These are phyloP conservation scores for Linnemannia elongata DNA, from an alignment of 192 early-diverging fungal species.

Conservation along the genomic window DNA sequence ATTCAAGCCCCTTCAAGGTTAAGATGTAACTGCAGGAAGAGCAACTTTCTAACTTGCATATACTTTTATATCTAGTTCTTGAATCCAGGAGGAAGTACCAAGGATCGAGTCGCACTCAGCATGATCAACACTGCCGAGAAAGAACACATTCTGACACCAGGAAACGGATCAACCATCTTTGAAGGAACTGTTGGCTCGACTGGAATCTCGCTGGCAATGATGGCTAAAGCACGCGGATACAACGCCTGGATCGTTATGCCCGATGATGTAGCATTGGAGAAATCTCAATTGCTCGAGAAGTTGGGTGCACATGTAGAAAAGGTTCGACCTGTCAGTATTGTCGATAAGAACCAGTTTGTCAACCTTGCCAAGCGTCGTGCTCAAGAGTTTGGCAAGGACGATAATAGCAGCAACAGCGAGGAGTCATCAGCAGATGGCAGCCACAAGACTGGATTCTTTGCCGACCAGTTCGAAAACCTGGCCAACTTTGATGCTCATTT, in stretches of 20 bases:
- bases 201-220: constrained; percentile 94
- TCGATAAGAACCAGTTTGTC: constrained; percentile 93
- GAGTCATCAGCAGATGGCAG: neutral
- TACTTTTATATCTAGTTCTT: constrained; percentile 72
- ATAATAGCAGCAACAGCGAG: neutral
- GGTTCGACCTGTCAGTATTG: constrained; percentile 91
- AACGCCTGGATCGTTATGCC: constrained; percentile 97
- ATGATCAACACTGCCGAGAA: constrained; percentile 86
- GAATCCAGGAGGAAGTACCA: constrained; percentile 93
- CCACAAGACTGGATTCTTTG: constrained; percentile 76
- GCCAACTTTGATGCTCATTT: constrained; percentile 88
- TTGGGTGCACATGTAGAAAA: constrained; percentile 92
- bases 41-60: neutral
- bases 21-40: constrained; percentile 42
- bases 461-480: constrained; percentile 96
- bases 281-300: constrained; percentile 86
- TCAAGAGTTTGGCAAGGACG: constrained; percentile 65
- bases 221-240: constrained; percentile 92
- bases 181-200: constrained; percentile 98
- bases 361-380: constrained; percentile 88
- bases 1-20: neutral
- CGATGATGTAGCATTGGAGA: constrained; percentile 93
- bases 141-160: constrained; percentile 75
- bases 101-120: constrained; percentile 93
- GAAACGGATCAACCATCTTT: constrained; percentile 84